Base-by-base conservation (phyloP, 2,329 filamentous ascomycete species). In the Penicillium aurantiogriseum region DNA sequence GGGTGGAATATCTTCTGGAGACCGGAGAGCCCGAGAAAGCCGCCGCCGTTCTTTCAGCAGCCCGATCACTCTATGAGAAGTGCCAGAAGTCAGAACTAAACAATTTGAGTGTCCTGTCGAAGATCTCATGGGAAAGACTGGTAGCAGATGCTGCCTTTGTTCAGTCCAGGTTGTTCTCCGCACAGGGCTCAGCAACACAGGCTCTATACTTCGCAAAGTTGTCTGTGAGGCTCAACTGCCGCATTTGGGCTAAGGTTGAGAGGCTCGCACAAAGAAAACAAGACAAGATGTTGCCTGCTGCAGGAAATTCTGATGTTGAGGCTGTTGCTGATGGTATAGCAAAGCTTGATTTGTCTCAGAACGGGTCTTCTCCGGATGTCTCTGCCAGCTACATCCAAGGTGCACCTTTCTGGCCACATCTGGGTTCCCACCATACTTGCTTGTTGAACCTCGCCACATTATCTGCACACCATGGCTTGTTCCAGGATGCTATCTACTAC, bases 401-500 rank as follows among this genome's bases (percentile, higher is more conserved):
- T 51, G 86, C 91, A 0, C 82, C 84, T 2, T 92, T 93, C 67
- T 97, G 93, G 93, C 81, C 83, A 6, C 79, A 96, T 21, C 86
- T 94, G 8, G 84, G 85, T 29, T 86, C 88, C 1, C 81, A 97
- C 21, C 87, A 92, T 65, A 83, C 85, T 31, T 85, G 87, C 55
- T 79, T 96, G 15, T 76, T 87, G 58, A 87, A 92, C 57, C 83
- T 96, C 3, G 91, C 91, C 0, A 83, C 83, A 4, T 79, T 96
- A 1, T 96, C 92, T 65, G 86, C 89, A 1, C 88, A 96, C 63
- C 84, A 94, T 61, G 94, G 94, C 29, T 84, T 96, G 75, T 91
- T 92, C 62, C 87, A 91, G 59, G 93, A 97, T 71, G 93, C 93
- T 2, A 77, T 93, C 0, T 94, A 92, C 71, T 95, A 96, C 65